phyloP scores from a whole-genome alignment of 164 flowering plant genomes.

The Stephania yunnanensis region DNA sequence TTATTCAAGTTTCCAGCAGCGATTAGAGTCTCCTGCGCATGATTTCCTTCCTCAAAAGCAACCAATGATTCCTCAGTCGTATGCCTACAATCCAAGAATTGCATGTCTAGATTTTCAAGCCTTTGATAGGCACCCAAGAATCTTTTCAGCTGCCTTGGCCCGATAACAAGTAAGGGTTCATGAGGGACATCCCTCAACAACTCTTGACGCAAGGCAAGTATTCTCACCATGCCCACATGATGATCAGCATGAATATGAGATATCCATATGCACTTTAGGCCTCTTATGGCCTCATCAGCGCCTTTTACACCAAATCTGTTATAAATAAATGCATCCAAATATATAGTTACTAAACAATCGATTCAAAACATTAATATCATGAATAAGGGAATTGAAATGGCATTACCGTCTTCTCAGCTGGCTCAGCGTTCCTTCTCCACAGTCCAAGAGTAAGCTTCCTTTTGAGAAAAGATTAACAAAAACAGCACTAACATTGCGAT shows the following conservation, averaged over 20 bases:
- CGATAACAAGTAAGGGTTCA: conserved; percentile 78
- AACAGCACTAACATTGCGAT: conserved; percentile 87
- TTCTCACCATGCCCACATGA: conserved; percentile 87
- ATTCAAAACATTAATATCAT: background rate
- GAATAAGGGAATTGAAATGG: background rate
- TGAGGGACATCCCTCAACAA: conserved; percentile 56
- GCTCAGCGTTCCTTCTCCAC: conserved; percentile 97
- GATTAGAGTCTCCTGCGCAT: too few species aligned
- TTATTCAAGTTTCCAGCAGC: too few species aligned
- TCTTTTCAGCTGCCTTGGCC: conserved; percentile 73
- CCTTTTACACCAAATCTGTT: conserved; percentile 77
- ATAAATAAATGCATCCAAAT: conserved; percentile 4
- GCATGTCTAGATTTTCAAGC: conserved; percentile 89
- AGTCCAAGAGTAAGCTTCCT: conserved; percentile 85
- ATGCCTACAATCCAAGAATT: conserved; percentile 73
- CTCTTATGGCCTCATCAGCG: conserved; percentile 71
- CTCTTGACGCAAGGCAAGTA: conserved; percentile 75
- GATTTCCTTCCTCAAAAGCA: conserved; percentile 26
- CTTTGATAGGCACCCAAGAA: conserved; percentile 83
- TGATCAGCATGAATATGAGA: conserved; percentile 99
- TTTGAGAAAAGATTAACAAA: conserved; percentile 82
- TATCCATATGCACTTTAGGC: conserved; percentile 75
- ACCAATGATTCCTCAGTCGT: conserved; percentile 55
- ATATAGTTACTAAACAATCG: background rate
- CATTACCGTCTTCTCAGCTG: conserved; percentile 93